phyloP scores from a whole-genome alignment of 2,329 filamentous ascomycete genomes.

The Talaromyces amestolkiae region DNA sequence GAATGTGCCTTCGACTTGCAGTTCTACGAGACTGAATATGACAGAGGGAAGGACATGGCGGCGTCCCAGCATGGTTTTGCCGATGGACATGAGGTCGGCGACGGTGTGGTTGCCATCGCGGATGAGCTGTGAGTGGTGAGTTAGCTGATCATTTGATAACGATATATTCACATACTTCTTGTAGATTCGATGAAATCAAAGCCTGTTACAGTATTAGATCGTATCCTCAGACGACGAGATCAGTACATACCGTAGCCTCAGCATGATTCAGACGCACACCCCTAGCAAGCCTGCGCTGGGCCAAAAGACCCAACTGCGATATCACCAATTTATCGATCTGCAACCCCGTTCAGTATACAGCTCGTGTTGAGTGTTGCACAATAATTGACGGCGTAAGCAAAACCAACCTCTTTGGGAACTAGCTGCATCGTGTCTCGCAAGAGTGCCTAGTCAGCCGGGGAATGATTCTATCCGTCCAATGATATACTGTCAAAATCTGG shows the following conservation, averaged over 20 bases:
- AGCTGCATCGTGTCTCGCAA: slow-evolving; percentile 41
- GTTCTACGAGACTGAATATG: slow-evolving; percentile 70
- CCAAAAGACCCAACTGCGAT: slow-evolving; percentile 81
- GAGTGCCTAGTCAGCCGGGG: not conserved
- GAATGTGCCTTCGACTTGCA: slow-evolving; percentile 95
- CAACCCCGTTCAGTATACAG: not conserved
- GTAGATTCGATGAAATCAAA: slow-evolving; percentile 77
- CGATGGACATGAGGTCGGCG: slow-evolving; percentile 87
- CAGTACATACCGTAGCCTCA: slow-evolving; percentile 67
- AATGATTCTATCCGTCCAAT: not conserved
- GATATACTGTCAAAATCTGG: not conserved
- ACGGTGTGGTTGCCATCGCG: slow-evolving; percentile 93
- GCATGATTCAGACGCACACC: slow-evolving; percentile 87
- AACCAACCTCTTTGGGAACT: slow-evolving; percentile 46
- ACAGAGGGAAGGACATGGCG: slow-evolving; percentile 87
- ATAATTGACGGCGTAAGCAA: not conserved
- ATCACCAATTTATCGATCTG: slow-evolving; percentile 96
- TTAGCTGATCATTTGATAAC: not conserved
- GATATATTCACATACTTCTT: slow-evolving; percentile 60
- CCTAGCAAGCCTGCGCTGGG: slow-evolving; percentile 81
- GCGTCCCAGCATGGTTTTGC: slow-evolving; percentile 86
- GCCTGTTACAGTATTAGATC: slow-evolving; percentile 26
- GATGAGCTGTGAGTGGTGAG: slow-evolving; percentile 61
- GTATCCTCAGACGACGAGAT: not conserved
- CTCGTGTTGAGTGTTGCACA: not conserved